Conservation (phyloP, 2,329 filamentous ascomycete species). For the Fusarium decemcellulare region DNA sequence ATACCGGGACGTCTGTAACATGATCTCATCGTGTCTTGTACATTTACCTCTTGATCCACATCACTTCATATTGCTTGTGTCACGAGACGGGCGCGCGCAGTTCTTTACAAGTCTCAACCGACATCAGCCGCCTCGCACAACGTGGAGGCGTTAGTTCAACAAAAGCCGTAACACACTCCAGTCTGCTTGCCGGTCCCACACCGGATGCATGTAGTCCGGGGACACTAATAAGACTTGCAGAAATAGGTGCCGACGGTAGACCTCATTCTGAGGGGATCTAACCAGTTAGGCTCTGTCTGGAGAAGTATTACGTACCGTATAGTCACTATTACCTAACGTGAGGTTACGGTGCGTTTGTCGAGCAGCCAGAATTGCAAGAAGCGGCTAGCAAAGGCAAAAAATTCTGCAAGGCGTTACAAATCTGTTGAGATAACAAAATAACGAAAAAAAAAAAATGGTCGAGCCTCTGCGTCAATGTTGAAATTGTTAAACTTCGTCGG, state of each 20-base stretch:
- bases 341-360: too few species aligned
- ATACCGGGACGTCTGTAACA: neutral
- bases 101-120: neutral
- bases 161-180: neutral
- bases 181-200: neutral
- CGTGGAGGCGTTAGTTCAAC: neutral
- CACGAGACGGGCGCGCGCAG: neutral
- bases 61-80: neutral
- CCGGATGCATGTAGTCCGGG: neutral
- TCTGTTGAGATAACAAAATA: neutral
- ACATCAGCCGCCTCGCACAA: neutral
- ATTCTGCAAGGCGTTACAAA: neutral
- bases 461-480: neutral
- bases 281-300: neutral
- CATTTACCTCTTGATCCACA: neutral
- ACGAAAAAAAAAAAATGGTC: neutral
- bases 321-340: conserved; percentile 1
- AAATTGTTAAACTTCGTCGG: neutral
- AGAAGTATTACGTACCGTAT: conserved; percentile 3
- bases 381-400: neutral
- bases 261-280: neutral
- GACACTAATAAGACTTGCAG: neutral
- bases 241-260: neutral
- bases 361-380: neutral
- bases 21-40: too few species aligned